A percentile compares a stretch with the other conserved stretches of the same genome.
Conservation (phyloP, 2,329 filamentous ascomycete species). For the Torrubiella hemipterigena region DNA sequence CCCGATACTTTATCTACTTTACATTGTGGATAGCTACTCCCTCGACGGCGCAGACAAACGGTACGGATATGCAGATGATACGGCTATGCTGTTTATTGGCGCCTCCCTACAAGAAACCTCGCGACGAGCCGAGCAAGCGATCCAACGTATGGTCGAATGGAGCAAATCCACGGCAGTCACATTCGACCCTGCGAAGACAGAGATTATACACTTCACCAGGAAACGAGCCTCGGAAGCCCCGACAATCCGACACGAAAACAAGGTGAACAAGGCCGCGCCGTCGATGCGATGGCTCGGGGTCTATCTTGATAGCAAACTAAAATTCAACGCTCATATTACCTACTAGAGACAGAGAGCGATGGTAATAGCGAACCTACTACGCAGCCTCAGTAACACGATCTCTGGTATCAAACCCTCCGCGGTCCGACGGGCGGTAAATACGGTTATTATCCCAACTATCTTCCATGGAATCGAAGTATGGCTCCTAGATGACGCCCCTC, state of each 20-base stretch:
- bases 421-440: conserved; percentile 1
- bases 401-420: conserved; percentile 4
- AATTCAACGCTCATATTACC: conserved; percentile 8
- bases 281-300: conserved; percentile 12
- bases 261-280: conserved; percentile 1
- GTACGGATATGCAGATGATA: conserved; percentile 5
- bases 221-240: no score
- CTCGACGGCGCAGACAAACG: not conserved
- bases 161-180: conserved; percentile 9
- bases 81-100: conserved; percentile 6
- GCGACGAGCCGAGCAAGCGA: conserved; percentile 3
- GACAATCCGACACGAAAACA: conserved; percentile 3
- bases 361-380: conserved; percentile 5
- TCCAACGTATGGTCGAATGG: conserved; percentile 7
- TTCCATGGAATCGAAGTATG: conserved; percentile 6
- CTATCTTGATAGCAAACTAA: conserved; percentile 9
- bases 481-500: conserved; percentile 4
- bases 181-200: conserved; percentile 11
- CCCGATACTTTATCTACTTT: conserved; percentile 4
- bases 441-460: conserved; percentile 5
- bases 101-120: conserved; percentile 7
- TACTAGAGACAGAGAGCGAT: conserved; percentile 8
- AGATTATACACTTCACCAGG: conserved; percentile 12
- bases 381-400: conserved; percentile 5
- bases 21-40: conserved; percentile 4